Conservation (phyloP, 2,329 filamentous ascomycete species). For the Cercospora sp. region DNA sequence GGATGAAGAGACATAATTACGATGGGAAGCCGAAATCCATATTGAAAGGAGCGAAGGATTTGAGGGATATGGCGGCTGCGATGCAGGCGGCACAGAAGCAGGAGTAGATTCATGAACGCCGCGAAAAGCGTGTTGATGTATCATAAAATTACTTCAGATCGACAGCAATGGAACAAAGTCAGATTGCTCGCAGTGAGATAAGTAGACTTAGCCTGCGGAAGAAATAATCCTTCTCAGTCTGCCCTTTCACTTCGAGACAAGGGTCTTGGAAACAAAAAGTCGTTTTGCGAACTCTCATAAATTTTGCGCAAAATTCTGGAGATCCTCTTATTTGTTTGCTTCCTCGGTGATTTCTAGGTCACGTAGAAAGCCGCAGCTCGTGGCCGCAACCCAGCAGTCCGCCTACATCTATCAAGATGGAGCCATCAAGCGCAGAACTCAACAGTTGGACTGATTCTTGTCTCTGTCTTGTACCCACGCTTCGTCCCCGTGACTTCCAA, state of each 20-base stretch:
- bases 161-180: neutral
- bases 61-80: neutral
- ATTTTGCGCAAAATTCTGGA: neutral
- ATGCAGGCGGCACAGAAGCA: neutral
- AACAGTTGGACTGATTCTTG: neutral
- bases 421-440: neutral
- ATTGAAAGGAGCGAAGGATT: conserved; percentile 1
- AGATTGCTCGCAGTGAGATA: neutral
- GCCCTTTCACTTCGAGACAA: no score
- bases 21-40: neutral
- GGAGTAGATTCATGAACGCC: neutral
- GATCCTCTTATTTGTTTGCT: neutral
- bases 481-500: neutral
- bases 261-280: no score
- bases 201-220: neutral
- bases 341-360: neutral
- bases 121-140: neutral
- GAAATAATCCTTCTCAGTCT: no score
- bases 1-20: conserved; percentile 38
- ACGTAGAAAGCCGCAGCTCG: neutral
- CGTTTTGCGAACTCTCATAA: no score
- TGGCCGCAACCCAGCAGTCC: neutral
- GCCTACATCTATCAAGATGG: neutral
- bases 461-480: neutral
- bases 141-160: neutral